Percentiles rank a stretch among this genome's conserved stretches.
Evolutionary conservation across 805 yeast species (phyloP).

Genomic region (Suhomyces emberorum): DNA sequence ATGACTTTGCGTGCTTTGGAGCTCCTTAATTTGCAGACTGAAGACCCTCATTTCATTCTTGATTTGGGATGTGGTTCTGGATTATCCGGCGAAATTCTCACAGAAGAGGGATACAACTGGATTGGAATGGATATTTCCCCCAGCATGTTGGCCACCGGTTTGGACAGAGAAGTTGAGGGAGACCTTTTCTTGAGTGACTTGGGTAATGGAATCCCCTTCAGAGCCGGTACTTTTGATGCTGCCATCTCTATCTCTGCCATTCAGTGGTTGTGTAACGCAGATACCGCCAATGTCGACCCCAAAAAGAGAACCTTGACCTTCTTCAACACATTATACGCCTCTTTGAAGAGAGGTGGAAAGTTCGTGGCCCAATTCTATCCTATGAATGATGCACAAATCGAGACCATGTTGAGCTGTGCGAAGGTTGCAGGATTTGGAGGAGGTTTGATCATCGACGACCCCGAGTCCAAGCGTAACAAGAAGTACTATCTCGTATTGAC

Average conservation of each 20-base stretch:
- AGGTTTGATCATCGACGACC: conserved; percentile 90
- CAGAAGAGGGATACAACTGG: conserved; percentile 95
- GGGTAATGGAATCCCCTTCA: conserved; percentile 90
- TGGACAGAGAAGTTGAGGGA: conserved; percentile 91
- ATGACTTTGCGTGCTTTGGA: conserved; percentile 96
- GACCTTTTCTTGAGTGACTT: conserved; percentile 89
- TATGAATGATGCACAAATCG: conserved; percentile 79
- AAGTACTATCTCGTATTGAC: conserved; percentile 87
- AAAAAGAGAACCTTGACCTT: conserved; percentile 74
- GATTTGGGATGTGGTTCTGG: conserved; percentile 99
- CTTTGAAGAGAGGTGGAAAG: conserved; percentile 90
- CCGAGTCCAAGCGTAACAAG: conserved; percentile 86
- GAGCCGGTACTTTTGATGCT: conserved; percentile 96
- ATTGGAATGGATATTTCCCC: conserved; percentile 95
- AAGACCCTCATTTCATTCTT: conserved; percentile 62
- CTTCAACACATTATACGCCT: conserved; percentile 83
- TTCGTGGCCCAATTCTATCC: conserved; percentile 98
- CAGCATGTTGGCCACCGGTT: conserved; percentile 90
- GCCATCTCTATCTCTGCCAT: conserved; percentile 93
- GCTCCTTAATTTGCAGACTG: conserved; percentile 64
- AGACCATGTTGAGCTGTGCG: conserved; percentile 76
- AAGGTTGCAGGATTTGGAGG: conserved; percentile 95
- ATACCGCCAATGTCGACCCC: conserved; percentile 77
- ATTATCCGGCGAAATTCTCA: conserved; percentile 85
- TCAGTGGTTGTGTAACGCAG: conserved; percentile 98